Base-by-base conservation (phyloP, 441 rosid genomes). In the Monsonia emarginata region DNA sequence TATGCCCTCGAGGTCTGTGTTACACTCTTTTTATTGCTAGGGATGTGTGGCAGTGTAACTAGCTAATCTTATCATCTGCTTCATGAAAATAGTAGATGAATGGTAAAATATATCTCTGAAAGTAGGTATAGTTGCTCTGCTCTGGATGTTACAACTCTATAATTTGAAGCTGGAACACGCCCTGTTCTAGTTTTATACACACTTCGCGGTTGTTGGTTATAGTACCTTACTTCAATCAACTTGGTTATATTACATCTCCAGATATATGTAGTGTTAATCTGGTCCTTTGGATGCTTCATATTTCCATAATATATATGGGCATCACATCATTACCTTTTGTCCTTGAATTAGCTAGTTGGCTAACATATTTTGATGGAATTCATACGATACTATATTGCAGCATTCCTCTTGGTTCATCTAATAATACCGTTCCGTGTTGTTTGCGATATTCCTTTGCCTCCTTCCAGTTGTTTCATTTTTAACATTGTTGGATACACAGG, bases 1-100 rank as follows among this genome's bases (percentile, higher is more conserved):
- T 73, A 69, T 70, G 85, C 91, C 40, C 96, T 93, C 65, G 75
- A 86, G 98, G 98, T 93, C 63, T 40, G 44, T 46, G 8, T 0
- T 48, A 18, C 42, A 66, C 56, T 28, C 30, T 58, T 7, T 30
- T 40, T 14, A 16, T 1, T 18, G 58, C 19, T 27, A 25, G 21
- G 46, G 42, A 28, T 59, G 21, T 50, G 8, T 0, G 52, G 22
- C 4, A 24, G 9, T 40, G 19, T n/a, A 36, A 21, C 40, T 14
- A 11, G 34, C 13, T 19, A 24, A 11, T 7, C 6, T 34, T 4
- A 2, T 34, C 9, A 34, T 3, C 10, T 34, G 9, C n/a, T n/a
- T n/a, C 40, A 34, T 34, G 10, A 34, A 34, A 34, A 34, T 34
- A 34, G 6, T 32, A 32, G 1, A 32, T 32, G 4, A 3, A 32